Base-by-base conservation (phyloP, 192 early-diverging fungal species). In the Podochytrium sp. region DNA sequence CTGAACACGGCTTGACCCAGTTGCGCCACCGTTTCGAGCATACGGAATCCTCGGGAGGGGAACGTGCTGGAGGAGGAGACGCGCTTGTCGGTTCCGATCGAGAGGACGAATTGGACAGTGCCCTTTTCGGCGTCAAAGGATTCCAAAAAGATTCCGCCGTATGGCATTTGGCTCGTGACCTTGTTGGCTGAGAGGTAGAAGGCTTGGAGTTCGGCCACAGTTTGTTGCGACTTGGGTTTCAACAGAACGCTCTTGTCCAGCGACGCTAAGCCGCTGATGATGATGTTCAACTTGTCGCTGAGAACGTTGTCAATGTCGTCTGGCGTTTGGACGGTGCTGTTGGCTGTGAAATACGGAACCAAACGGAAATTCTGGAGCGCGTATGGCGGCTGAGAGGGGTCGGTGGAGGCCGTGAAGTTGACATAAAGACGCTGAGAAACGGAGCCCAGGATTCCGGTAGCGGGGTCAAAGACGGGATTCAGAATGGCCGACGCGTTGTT, bases 121-220 rank as follows among this genome's bases (percentile, higher is more conserved):
- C 72, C 65, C 2, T 60, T 56, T 5, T 61, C 29, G 25, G 76
- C 37, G 64, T 89, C 80, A 34, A 87, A 80, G 32, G 52, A 53
- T 27, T 89, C 80, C 50, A 89, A 80, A 50, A 80, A 63, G 23
- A 89, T 30, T 10, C 78, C 86, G 27, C 87, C 86, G 38, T 74
- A 84, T 29, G 90, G 90, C 80, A 91, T 79, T 37, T 84, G 68
- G 42, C 66, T 61, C 34, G 82, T 60, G n/a, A 86, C 53, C 2
- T 37, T 41, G 14, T 66, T 76, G 12, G 71, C 65, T 6, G 20
- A 23, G 27, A 40, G 16, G n/a, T 75, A 41, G 53, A 79, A 79
- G 39, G 27, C 50, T 34, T 70, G 41, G 6, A 76, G 2, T 20
- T 53, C 77, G 3, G 41, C 63, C 49, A n/a, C 27, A 0, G 56